Percentiles rank a stretch among this genome's conserved stretches.
Evolutionary conservation across 352 stramenopile genomes (phyloP).

Genomic region (Phytopythium chamaehyphon): DNA sequence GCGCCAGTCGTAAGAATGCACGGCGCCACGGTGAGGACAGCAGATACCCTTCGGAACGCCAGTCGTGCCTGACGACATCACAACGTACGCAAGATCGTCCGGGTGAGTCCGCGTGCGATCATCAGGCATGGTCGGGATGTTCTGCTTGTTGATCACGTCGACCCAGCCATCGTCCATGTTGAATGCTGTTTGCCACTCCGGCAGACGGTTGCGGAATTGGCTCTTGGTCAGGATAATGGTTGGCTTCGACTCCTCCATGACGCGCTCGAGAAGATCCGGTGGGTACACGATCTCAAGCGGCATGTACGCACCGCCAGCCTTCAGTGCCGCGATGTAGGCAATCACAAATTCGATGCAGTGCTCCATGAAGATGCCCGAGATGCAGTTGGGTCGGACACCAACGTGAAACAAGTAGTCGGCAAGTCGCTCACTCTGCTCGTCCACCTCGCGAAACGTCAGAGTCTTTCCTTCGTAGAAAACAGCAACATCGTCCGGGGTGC

Average conservation of each 20-base stretch:
- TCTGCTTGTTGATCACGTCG: constrained; percentile 16
- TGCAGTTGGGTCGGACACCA: constrained; percentile 63
- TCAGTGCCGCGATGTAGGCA: constrained; percentile 87
- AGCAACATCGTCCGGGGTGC: constrained; percentile 58
- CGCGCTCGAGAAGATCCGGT: constrained; percentile 82
- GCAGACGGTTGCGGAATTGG: constrained; percentile 54
- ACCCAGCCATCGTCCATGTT: constrained; percentile 66
- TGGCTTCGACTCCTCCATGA: constrained; percentile 86
- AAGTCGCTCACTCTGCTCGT: constrained; percentile 61
- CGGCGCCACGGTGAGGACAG: constrained; percentile 89
- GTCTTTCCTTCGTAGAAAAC: constrained; percentile 67
- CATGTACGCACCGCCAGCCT: constrained; percentile 90
- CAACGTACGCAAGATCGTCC: constrained; percentile 90
- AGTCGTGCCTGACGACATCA: constrained; percentile 92
- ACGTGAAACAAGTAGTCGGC: constrained; percentile 59
- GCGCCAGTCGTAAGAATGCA: constrained; percentile 92
- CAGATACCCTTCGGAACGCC: constrained; percentile 92
- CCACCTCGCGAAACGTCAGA: constrained; percentile 66
- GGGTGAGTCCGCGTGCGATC: constrained; percentile 64
- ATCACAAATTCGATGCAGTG: constrained; percentile 91
- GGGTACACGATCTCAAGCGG: constrained; percentile 88
- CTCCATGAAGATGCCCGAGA: constrained; percentile 89
- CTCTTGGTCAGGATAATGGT: constrained; percentile 86
- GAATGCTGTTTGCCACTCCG: constrained; percentile 62
- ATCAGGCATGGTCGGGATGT: constrained; percentile 40